Evolutionary conservation across 768 basidiomycete genomes (phyloP), one percentile per base, ranked within the genome.

Genomic region (Boletus vinaceobasis): DNA sequence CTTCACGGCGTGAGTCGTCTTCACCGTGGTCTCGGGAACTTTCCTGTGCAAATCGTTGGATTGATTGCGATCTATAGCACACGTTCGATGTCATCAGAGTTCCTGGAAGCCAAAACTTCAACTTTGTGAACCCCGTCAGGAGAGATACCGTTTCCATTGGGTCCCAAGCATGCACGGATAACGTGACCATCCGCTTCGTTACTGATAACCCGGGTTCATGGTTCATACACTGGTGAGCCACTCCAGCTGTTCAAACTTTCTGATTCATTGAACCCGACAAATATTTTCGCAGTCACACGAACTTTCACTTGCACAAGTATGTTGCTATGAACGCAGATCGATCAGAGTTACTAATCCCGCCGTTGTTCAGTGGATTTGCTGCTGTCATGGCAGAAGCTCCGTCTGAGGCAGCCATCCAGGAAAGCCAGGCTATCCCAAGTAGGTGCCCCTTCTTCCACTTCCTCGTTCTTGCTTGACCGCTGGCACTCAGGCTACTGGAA

Each of bases 171-270:
- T 74, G 50, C 68, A 68, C 33, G 72, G 63, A 71, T 32, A 69
- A 65, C 13, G 76, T 80, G 17, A 79, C 79, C 1, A 75, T 89
- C 39, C 79, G 85, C 7, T 88, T 86, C 73, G 66, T 66, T n/a
- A 86, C 86, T 0, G 80, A 88, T 63, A 88, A 88, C 66, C 77
- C 85, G 1, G 61, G 61, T 1, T 64, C 64, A 17, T 65, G 61
- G 64, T 58, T 65, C 14, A 48, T 65, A 43, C 64, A 65, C 37
- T 63, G 64, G 64, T 55, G 27, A 46, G 55, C 43, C 6, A 23
- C n/a, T 3, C n/a, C 17, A 29, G 5, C 17, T 3, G 9, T 40
- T 8, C 1, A 10, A 10, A 4, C 11, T 7, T 43, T 29, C 39
- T 37, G 15, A 9, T 8, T 19, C 17, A 13, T 31, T 33, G 9